Evolutionary conservation across 441 rosid genomes (phyloP), one percentile per base, ranked within the genome.

Genomic region (Croton laevigatus): DNA sequence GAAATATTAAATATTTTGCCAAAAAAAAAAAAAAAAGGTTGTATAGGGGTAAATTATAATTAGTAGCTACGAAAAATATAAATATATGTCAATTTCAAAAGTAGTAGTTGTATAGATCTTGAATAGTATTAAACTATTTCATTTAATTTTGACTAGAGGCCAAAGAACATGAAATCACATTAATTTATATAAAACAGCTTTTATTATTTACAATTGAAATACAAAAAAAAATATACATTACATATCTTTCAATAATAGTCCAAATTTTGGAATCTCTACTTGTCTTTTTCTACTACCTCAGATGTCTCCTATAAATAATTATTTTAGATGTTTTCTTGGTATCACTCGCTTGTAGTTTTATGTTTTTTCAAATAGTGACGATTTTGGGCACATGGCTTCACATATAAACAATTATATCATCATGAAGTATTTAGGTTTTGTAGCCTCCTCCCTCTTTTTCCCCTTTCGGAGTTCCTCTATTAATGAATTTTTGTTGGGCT

Each of bases 201-300:
- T 38, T 22, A 20, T 54, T 54, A 20, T 54, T 20, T 19, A 32
- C 42, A 32, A 23, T 17, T 9, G n/a, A 38, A 49, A 34, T 34
- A 51, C 3, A 27, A 65, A 48, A 3, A 23, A 3, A n/a, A n/a
- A n/a, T n/a, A n/a, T n/a, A n/a, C n/a, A n/a, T n/a, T n/a, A n/a
- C 46, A 34, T 22, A 48, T 12, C 20, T 0, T 11, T 1, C 0
- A 45, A 46, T 20, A 8, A 16, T 3, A 38, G 19, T 65, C 36
- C 8, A 36, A 53, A 40, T 37, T 10, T 67, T 55, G 8, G n/a
- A 46, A 46, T 23, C 55, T 48, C 11, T 1, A 32, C 14, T 57
- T 68, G 36, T 40, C 51, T 42, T 66, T 68, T 55, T 68, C 53
- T 36, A 55, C 37, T 34, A 17, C 32, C 27, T 51, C 9, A 38